Evolutionary conservation across 2,329 filamentous ascomycete genomes (phyloP), one percentile per base, ranked within the genome.

Genomic region (Cladophialophora immunda): DNA sequence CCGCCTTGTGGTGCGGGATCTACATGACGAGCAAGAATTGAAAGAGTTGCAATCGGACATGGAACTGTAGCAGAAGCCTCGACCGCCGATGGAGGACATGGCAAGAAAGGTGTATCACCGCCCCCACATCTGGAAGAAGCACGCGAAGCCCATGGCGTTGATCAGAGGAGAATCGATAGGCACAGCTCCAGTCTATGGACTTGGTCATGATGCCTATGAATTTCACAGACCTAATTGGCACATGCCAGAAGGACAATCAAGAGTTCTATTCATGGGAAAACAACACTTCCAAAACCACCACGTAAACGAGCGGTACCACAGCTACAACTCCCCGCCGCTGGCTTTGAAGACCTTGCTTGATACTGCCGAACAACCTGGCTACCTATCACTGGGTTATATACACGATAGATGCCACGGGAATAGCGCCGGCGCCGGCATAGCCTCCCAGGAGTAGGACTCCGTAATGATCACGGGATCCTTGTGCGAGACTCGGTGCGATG

Each of bases 1-100:
- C 17, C 82, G 83, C 64, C 84, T 87, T 69, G 87, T 87, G 57
- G 75, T 78, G 75, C 85, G 86, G 60, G 82, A 70, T 32, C 27
- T 55, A 13, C 52, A 25, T 3, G 45, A 50, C 19, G n/a, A 22
- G 11, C 45, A 22, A 25, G 45, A 50, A 25, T 25, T 50, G 45
- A 50, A 19, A 41, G 4, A 11, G 8, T 4, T n/a, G 6, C 38
- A 19, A 19, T 41, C 38, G 38, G 38, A 8, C 11, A 38, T 38
- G 17, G 13, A 1, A 19, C 15, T 41, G n/a, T 41, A 19, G 17
- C 17, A n/a, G 17, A 19, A 5, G 38, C 38, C 69, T 70, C 64
- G 67, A 71, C 62, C 68, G 70, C 15, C 3, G 8, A 5, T n/a
- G 8, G 4, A 41, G 17, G 17, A n/a, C 4, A n/a, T 15, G 15